Conservation (phyloP, 768 basidiomycete species). For the Auriscalpium microsporum region DNA sequence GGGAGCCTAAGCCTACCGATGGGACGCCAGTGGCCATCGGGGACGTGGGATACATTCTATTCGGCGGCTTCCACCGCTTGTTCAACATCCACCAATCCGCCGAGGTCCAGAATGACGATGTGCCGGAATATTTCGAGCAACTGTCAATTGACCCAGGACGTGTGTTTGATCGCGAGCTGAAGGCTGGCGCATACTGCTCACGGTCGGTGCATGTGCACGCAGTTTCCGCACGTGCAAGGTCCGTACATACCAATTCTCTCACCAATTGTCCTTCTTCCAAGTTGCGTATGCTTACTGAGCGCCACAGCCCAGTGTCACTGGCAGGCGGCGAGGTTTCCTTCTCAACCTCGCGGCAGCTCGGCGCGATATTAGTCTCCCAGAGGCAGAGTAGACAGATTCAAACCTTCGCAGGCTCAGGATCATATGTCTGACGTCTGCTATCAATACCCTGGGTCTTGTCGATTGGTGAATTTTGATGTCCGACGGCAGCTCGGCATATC, state of each 20-base stretch:
- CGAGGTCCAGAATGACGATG: background rate
- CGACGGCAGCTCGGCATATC: too few relatives aligned
- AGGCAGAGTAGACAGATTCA: too few relatives aligned
- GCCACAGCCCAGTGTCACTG: background rate
- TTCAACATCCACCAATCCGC: slow-evolving; percentile 13
- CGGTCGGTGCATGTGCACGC: background rate
- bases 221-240: background rate
- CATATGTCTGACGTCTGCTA: too few relatives aligned
- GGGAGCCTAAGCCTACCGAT: slow-evolving; percentile 11
- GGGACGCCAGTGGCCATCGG: slow-evolving; percentile 12
- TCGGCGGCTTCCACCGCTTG: slow-evolving; percentile 14
- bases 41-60: slow-evolving; percentile 13
- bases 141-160: background rate
- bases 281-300: background rate
- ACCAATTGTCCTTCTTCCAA: background rate
- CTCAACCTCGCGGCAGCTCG: slow-evolving; percentile 4
- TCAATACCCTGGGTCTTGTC: too few relatives aligned
- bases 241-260: background rate
- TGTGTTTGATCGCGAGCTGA: background rate
- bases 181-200: slow-evolving; percentile 1
- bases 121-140: slow-evolving; percentile 6
- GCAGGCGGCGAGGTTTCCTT: background rate
- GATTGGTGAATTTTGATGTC: too few relatives aligned
- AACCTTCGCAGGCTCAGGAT: too few relatives aligned
- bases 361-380: slow-evolving; percentile 8